A percentile compares a stretch with the other conserved stretches of the same genome.
Conservation (phyloP, 495 filamentous ascomycete genomes). For the Sordaria brevicollis region DNA sequence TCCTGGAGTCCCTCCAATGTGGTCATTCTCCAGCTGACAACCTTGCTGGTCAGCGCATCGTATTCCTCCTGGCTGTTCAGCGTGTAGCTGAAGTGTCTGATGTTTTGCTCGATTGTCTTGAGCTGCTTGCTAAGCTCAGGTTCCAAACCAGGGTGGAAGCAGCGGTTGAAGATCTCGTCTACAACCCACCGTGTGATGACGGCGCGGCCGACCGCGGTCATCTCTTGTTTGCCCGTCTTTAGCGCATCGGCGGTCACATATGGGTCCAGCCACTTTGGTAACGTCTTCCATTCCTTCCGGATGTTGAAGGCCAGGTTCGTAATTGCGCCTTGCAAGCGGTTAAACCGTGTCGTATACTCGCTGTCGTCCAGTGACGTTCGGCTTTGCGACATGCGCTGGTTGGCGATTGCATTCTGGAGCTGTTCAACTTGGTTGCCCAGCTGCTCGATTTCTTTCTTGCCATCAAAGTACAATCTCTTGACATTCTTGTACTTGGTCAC, state of each 20-base stretch:
- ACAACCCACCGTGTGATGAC: conserved; percentile 83
- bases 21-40: conserved; percentile 86
- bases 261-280: conserved; percentile 68
- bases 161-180: conserved; percentile 80
- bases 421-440: conserved; percentile 84
- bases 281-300: conserved; percentile 76
- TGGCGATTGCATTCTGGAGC: conserved; percentile 90
- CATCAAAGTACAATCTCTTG: conserved; percentile 94
- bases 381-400: conserved; percentile 89
- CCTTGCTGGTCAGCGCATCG: conserved; percentile 75
- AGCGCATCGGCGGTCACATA: conserved; percentile 78
- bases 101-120: conserved; percentile 83
- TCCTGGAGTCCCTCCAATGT: conserved; percentile 86
- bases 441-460: conserved; percentile 79
- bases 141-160: conserved; percentile 86
- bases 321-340: conserved; percentile 86
- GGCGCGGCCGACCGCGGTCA: conserved; percentile 91
- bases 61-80: conserved; percentile 73
- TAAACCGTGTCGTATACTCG: conserved; percentile 85
- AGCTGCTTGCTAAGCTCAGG: conserved; percentile 61
- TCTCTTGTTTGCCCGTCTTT: conserved; percentile 78
- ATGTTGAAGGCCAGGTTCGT: conserved; percentile 92
- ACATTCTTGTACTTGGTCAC: conserved; percentile 96
- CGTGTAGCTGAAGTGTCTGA: conserved; percentile 61
- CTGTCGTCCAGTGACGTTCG: conserved; percentile 93